phyloP scores from a whole-genome alignment of 768 basidiomycete genomes.

The Boletus reticulatus region DNA sequence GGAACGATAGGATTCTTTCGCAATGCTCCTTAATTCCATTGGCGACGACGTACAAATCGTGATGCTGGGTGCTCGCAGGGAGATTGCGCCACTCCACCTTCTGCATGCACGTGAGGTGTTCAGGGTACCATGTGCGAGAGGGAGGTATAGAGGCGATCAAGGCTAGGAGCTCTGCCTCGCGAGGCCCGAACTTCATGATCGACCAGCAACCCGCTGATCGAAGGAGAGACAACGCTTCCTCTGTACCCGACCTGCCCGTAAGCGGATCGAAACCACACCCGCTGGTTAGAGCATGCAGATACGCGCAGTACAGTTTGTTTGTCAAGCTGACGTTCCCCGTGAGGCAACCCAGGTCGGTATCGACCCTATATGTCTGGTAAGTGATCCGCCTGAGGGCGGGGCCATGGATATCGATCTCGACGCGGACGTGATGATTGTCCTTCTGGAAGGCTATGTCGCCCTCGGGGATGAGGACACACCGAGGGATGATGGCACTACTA shows the following conservation, averaged over 20 bases:
- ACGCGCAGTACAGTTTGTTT: constrained; percentile 35
- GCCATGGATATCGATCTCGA: constrained; percentile 11
- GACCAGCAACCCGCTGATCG: constrained; percentile 38
- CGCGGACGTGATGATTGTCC: constrained; percentile 13
- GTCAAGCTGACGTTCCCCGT: constrained; percentile 26
- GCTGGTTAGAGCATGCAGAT: constrained; percentile 46
- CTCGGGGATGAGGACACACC: constrained; percentile 39
- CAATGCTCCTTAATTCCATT: constrained; percentile 31
- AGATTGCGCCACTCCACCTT: constrained; percentile 11
- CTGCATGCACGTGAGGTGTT: constrained; percentile 10
- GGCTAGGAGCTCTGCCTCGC: constrained; percentile 33
- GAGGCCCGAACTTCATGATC: constrained; percentile 35
- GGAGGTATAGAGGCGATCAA: constrained; percentile 37
- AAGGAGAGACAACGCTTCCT: constrained; percentile 41
- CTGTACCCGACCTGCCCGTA: constrained; percentile 41
- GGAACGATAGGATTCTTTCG: constrained; percentile 15
- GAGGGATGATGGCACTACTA: constrained; percentile 3
- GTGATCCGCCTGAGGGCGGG: constrained; percentile 4
- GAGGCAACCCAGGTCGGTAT: constrained; percentile 31
- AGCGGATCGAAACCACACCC: constrained; percentile 41
- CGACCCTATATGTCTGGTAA: constrained; percentile 31
- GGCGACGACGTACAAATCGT: constrained; percentile 12
- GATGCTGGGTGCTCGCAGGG: constrained; percentile 31
- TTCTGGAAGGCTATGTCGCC: constrained; percentile 27
- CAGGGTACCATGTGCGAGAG: constrained; percentile 38